phyloP scores from a whole-genome alignment of 2,329 filamentous ascomycete genomes.

The Periconia digitata region DNA sequence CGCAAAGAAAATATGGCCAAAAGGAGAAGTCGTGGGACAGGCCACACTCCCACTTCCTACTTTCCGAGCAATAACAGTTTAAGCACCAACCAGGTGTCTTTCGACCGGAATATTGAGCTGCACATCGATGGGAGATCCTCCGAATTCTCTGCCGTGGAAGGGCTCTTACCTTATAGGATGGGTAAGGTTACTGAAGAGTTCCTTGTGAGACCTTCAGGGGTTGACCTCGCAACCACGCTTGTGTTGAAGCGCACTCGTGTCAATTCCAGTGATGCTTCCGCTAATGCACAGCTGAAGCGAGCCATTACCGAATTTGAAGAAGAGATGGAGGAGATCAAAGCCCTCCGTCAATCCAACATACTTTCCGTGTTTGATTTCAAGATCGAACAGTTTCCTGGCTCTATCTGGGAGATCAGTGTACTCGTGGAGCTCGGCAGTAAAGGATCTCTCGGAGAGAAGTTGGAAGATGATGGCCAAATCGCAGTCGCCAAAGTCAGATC shows the following conservation, averaged over 20 bases:
- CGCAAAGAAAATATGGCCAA: constrained; percentile 63
- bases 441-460: constrained; percentile 77
- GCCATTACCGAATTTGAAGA: constrained; percentile 76
- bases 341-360: constrained; percentile 73
- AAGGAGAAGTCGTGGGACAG: constrained; percentile 53
- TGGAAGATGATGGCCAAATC: constrained; percentile 76
- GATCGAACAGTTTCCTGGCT: constrained; percentile 57
- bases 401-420: constrained; percentile 70
- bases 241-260: constrained; percentile 59
- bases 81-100: constrained; percentile 51
- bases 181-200: constrained; percentile 70
- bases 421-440: constrained; percentile 78
- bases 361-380: constrained; percentile 82
- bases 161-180: constrained; percentile 63
- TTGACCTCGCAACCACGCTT: constrained; percentile 55
- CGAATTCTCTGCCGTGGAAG: constrained; percentile 70
- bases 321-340: constrained; percentile 74
- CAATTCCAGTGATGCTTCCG: constrained; percentile 57
- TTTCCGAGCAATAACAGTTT: constrained; percentile 42
- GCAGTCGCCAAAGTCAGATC: constrained; percentile 75
- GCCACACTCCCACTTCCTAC: constrained; percentile 34
- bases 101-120: constrained; percentile 68
- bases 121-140: constrained; percentile 64
- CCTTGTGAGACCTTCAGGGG: constrained; percentile 67
- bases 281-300: constrained; percentile 69